These are phyloP conservation scores for Periconia macrospinosa DNA, from an alignment of 2,329 filamentous ascomycete species.

Conservation along the genomic window DNA sequence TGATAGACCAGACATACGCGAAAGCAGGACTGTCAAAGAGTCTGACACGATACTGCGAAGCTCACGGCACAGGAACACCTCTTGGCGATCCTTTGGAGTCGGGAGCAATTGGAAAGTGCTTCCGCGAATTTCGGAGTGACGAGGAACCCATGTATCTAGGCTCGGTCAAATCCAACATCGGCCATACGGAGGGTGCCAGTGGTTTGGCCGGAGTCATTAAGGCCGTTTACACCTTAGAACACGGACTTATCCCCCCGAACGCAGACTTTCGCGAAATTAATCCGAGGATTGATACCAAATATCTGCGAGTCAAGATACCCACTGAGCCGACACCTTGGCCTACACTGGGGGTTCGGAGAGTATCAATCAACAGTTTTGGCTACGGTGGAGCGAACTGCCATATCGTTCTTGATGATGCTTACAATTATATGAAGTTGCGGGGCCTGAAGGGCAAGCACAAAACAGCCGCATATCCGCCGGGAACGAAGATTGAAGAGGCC, in stretches of 20 bases:
- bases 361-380: conserved; percentile 16
- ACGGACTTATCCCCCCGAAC: conserved; percentile 33
- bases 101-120: conserved; percentile 9
- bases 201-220: conserved; percentile 43
- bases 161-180: conserved; percentile 8
- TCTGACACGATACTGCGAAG: conserved; percentile 26
- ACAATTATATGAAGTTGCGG: neutral
- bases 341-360: neutral
- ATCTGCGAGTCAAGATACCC: conserved; percentile 4
- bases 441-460: neutral
- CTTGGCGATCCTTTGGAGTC: conserved; percentile 39
- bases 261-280: conserved; percentile 13
- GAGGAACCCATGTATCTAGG: neutral
- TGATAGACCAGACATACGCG: conserved; percentile 35
- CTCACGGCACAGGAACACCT: conserved; percentile 56
- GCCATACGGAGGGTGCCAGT: conserved; percentile 43
- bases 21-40: conserved; percentile 37
- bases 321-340: conserved; percentile 12
- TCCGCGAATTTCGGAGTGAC: neutral
- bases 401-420: conserved; percentile 11
- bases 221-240: conserved; percentile 41
- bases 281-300: conserved; percentile 6
- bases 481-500: neutral
- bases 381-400: conserved; percentile 19
- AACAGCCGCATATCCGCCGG: neutral